Base-by-base conservation (phyloP, 192 early-diverging fungal genomes). In the Coemansia biformis region DNA sequence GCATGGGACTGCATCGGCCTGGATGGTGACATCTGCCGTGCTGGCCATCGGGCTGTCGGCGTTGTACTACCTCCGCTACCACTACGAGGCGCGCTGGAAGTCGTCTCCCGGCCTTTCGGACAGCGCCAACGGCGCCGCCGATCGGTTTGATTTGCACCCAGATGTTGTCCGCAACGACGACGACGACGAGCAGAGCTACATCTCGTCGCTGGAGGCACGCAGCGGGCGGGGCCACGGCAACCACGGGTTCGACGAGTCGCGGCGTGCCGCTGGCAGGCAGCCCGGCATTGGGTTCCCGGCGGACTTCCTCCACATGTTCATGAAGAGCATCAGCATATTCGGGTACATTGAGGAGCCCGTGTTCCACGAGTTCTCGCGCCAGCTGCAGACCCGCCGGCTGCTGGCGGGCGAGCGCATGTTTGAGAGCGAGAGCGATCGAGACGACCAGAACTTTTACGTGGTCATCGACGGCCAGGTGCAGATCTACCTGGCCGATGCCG, bases 291-390 rank as follows among this genome's bases (percentile, higher is more conserved):
- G 64, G 16, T 75, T 75, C 35, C 71, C 71, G 18, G 60, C 63
- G 9, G 65, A 75, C 28, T 66, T 75, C 42, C 60, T 75, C n/a
- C 66, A 43, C 49, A 75, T 75, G 71, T 75, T 75, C 46, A 67
- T 75, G 71, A 67, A 75, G 56, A 75, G 71, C 45, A 95, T 94
- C 67, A 91, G 90, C 65, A 87, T 96, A 8, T 98, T 99, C 82
- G 93, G 93, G 0, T 98, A 96, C 61, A 80, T 99, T 11, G 96
- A 99, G 41, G 78, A 90, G 51, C 89, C 89, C 1, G 93, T 99
- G 7, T 94, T 99, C 63, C 89, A 90, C 63, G 96, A 99, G 64
- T 81, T 99, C 14, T 87, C 90, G 14, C 71, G 90, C 30, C 89
- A 93, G 55, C 73, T 95, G 39, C 89, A 91, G 63, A 89, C 86